Conservation (phyloP, 306 rosid species). For the Rosa rugosa region DNA sequence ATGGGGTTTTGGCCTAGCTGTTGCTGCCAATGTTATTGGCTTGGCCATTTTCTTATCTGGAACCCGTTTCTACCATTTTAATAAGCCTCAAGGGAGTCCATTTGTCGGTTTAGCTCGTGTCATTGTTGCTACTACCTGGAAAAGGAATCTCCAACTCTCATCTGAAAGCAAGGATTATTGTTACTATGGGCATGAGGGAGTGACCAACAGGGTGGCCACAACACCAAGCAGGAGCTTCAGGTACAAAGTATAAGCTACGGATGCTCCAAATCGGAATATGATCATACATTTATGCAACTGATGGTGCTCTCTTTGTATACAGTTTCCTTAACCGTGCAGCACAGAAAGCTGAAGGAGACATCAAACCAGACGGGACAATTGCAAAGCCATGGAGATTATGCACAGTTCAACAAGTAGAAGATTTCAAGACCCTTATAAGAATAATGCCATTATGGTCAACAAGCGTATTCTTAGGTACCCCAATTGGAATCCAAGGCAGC, state of each 20-base stretch:
- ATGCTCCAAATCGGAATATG: not conserved
- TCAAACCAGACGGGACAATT: slow-evolving; percentile 33
- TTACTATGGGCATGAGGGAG: slow-evolving; percentile 8
- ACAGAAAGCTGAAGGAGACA: slow-evolving; percentile 45
- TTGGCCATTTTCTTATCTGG: slow-evolving; percentile 34
- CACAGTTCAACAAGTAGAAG: slow-evolving; percentile 61
- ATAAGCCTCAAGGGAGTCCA: slow-evolving; percentile 35
- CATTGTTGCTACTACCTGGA: slow-evolving; percentile 33
- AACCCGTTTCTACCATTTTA: slow-evolving; percentile 28
- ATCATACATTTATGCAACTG: not conserved
- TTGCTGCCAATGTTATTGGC: slow-evolving; percentile 17
- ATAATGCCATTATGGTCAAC: slow-evolving; percentile 55
- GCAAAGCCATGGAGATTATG: slow-evolving; percentile 59
- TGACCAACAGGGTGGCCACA: not conserved
- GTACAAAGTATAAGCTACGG: slow-evolving; percentile 13
- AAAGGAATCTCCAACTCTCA: slow-evolving; percentile 32
- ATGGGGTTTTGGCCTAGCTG: slow-evolving; percentile 44
- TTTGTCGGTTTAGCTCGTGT: slow-evolving; percentile 35
- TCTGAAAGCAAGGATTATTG: slow-evolving; percentile 25
- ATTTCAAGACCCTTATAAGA: slow-evolving; percentile 43
- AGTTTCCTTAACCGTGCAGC: not conserved
- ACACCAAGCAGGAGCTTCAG: slow-evolving; percentile 38
- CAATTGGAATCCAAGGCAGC: slow-evolving; percentile 44
- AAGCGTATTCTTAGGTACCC: slow-evolving; percentile 43
- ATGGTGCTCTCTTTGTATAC: not conserved